Evolutionary conservation across 768 basidiomycete species (phyloP), one percentile per base, ranked within the genome.

Genomic region (Boletus patriciae): DNA sequence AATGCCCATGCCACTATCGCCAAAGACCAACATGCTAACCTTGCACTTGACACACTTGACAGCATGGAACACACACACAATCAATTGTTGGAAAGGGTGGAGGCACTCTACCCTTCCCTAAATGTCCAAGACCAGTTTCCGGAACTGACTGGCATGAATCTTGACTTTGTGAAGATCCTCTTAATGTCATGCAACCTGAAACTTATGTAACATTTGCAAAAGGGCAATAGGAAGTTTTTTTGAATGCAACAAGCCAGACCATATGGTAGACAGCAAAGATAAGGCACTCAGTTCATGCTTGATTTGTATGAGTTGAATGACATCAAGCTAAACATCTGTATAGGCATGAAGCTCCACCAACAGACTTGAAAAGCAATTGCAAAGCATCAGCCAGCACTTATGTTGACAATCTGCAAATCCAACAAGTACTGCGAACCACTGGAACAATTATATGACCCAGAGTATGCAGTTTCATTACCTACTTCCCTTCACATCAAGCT

Each of bases 161-260:
- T 27, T 6, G 6, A 27, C 25, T 27, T 27, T 27, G 25, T 27
- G 25, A 27, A 27, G 25, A 27, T 27, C 25, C 25, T 27, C 25
- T 27, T 27, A 27, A 27, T 27, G 25, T 3, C 25, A 6, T 27
- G 25, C 25, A 6, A 27, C 25, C 25, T 27, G 25, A 27, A 27
- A 27, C 3, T 27, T n/a, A n/a, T n/a, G n/a, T 27, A 27, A 27
- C 25, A 27, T 27, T 27, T 27, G 25, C 25, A 27, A 27, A 27
- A 27, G 25, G 25, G 25, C 6, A 6, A 27, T 27, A 27, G 25
- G 25, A 27, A 27, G 25, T 27, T 27, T 27, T 27, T 27, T 27
- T 27, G 25, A 27, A 27, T 69, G 67, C 63, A 68, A 69, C 15
- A 64, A 58, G 11, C 46, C 71, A 0, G 65, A 71, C 23, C 58